Percentiles rank a stretch among this genome's conserved stretches.
Conservation (phyloP, 257 asterid species). For the Scutellaria minor region DNA sequence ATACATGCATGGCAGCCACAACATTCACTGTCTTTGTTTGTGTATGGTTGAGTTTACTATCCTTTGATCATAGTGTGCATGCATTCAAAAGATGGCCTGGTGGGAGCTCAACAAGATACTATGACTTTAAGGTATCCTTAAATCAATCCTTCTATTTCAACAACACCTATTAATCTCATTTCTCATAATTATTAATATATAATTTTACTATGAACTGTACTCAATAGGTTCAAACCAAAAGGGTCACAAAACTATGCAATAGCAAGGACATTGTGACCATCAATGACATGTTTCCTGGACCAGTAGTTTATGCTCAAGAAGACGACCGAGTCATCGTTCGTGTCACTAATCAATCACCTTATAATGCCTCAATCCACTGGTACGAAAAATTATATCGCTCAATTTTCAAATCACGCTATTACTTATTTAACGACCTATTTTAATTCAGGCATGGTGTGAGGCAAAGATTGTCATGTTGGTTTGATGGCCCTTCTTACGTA, state of each 20-base stretch:
- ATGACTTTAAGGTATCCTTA: conserved; percentile 55
- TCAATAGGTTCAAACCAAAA: conserved; percentile 56
- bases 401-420: too few species aligned
- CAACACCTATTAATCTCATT: background rate
- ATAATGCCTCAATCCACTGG: conserved; percentile 74
- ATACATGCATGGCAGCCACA: conserved; percentile 43
- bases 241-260: conserved; percentile 53
- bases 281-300: conserved; percentile 65
- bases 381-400: background rate
- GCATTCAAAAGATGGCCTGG: conserved; percentile 45
- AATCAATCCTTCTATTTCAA: background rate
- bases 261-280: conserved; percentile 51
- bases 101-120: conserved; percentile 54
- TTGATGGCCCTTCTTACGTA: conserved; percentile 70
- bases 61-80: conserved; percentile 28
- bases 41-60: conserved; percentile 40
- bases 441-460: conserved; percentile 66
- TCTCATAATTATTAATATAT: background rate
- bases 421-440: too few species aligned
- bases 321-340: conserved; percentile 54
- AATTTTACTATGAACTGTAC: background rate
- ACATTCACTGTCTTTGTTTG: conserved; percentile 15
- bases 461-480: conserved; percentile 67
- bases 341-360: conserved; percentile 52
- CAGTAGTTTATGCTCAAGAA: conserved; percentile 67